These are phyloP conservation scores for Nicotiana paniculata DNA, from an alignment of 257 asterid genomes.

Conservation along the genomic window DNA sequence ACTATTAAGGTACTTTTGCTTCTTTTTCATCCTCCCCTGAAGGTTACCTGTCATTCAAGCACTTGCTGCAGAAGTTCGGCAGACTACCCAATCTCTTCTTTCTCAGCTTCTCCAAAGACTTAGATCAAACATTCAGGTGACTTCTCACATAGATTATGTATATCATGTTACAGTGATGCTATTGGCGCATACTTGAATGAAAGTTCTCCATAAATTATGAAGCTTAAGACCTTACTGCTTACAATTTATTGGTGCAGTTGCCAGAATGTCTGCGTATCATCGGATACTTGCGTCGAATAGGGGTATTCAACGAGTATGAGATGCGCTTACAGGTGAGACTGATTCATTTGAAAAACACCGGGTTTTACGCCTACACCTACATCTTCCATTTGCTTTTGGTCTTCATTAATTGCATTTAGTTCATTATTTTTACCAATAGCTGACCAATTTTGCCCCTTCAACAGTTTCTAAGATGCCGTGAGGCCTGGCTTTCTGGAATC, in stretches of 20 bases:
- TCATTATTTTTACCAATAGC: not conserved
- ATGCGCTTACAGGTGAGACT: constrained; percentile 85
- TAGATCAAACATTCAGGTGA: constrained; percentile 92
- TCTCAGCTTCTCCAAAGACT: constrained; percentile 94
- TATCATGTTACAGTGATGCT: not conserved
- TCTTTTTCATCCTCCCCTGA: constrained; percentile 17
- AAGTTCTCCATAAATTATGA: not conserved
- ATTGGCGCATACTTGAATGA: not conserved
- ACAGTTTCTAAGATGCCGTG: constrained; percentile 95
- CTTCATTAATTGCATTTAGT: not conserved
- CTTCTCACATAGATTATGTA: not conserved
- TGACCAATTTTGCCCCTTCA: not conserved
- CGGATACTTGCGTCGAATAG: constrained; percentile 95
- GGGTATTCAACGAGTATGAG: constrained; percentile 90
- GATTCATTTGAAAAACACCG: not conserved
- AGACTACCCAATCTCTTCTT: constrained; percentile 93
- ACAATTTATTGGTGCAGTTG: constrained; percentile 40
- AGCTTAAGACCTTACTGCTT: not conserved
- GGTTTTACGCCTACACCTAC: not conserved
- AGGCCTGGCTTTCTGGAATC: constrained; percentile 91
- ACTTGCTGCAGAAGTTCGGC: constrained; percentile 84
- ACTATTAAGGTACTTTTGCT: not conserved
- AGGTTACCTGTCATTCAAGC: constrained; percentile 97
- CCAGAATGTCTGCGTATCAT: constrained; percentile 96
- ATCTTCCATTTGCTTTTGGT: not conserved